phyloP scores from a whole-genome alignment of 345 rosid species.

The Lenwebbia sp. region DNA sequence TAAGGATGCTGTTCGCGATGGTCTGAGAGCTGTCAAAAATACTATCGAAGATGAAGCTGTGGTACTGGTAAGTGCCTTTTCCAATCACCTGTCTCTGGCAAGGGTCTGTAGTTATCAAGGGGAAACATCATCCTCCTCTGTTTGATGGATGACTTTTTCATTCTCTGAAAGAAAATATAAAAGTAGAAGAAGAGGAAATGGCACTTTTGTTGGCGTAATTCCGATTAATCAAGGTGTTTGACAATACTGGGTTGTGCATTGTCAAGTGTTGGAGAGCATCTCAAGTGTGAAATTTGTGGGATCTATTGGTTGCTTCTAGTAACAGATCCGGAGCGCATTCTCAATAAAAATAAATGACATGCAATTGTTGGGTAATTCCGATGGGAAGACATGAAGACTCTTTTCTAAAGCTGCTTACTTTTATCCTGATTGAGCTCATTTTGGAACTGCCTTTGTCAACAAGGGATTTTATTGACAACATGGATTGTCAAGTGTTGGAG shows the following conservation, averaged over 20 bases:
- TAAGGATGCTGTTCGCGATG: slow-evolving; percentile 96
- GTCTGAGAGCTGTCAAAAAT: slow-evolving; percentile 90
- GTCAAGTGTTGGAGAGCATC: neutral
- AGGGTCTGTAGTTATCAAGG: neutral
- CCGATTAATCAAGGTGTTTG: neutral
- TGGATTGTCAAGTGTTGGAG: neutral
- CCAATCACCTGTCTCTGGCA: neutral
- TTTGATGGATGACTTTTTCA: neutral
- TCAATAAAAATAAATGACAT: neutral
- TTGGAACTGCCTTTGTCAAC: neutral
- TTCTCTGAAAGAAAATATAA: neutral
- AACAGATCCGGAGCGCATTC: neutral
- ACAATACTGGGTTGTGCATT: neutral
- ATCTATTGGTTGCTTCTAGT: neutral
- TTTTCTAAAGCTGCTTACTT: neutral
- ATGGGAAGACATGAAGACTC: neutral
- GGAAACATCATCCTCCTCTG: neutral
- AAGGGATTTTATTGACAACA: too few species aligned
- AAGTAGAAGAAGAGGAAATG: neutral
- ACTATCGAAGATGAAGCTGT: slow-evolving; percentile 90
- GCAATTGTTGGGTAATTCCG: neutral
- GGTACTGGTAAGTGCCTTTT: slow-evolving; percentile 48
- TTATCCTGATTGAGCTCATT: neutral
- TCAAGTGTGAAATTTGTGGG: neutral
- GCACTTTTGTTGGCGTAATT: neutral